A percentile compares a stretch with the other conserved stretches of the same genome.
Conservation (phyloP, 1,284 basidiomycete genomes). For the Ceraceosorus bombacis region DNA sequence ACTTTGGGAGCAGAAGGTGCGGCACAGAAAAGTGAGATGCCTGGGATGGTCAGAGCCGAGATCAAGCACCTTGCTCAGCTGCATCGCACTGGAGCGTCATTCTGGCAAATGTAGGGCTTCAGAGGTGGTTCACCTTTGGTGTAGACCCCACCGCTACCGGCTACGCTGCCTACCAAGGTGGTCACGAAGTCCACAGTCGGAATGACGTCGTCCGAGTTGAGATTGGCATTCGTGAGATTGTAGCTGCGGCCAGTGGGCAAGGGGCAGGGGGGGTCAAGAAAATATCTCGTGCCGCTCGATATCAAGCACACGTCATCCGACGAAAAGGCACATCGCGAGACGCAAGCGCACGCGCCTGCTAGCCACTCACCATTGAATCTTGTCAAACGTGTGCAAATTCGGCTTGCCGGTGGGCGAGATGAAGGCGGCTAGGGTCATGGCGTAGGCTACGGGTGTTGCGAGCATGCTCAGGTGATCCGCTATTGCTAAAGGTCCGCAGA, state of each 20-base stretch:
- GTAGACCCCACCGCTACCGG: neutral
- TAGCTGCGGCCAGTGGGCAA: neutral
- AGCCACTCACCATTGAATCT: neutral
- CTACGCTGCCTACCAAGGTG: neutral
- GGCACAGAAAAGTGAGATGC: too few relatives aligned
- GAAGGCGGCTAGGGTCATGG: slow-evolving; percentile 8
- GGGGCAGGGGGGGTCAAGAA: too few relatives aligned
- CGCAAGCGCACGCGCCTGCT: too few relatives aligned
- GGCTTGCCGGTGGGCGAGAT: slow-evolving; percentile 1
- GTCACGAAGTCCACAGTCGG: neutral
- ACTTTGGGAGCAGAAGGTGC: too few relatives aligned
- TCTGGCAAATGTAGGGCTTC: neutral
- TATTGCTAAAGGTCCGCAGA: slow-evolving; percentile 6
- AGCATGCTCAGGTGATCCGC: slow-evolving; percentile 11
- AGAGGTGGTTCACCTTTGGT: slow-evolving; percentile 1
- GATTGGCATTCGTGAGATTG: slow-evolving; percentile 1
- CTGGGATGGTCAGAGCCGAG: too few relatives aligned
- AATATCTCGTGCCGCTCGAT: too few relatives aligned
- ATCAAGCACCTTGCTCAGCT: slow-evolving; percentile 13
- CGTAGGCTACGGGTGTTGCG: slow-evolving; percentile 10
- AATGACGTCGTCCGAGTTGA: slow-evolving; percentile 4
- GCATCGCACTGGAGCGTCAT: slow-evolving; percentile 9
- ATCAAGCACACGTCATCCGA: too few relatives aligned
- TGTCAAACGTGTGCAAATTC: slow-evolving; percentile 4
- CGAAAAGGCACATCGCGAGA: too few relatives aligned